Base-by-base conservation (phyloP, 2,329 filamentous ascomycete genomes). In the Hypoxylon sp. region DNA sequence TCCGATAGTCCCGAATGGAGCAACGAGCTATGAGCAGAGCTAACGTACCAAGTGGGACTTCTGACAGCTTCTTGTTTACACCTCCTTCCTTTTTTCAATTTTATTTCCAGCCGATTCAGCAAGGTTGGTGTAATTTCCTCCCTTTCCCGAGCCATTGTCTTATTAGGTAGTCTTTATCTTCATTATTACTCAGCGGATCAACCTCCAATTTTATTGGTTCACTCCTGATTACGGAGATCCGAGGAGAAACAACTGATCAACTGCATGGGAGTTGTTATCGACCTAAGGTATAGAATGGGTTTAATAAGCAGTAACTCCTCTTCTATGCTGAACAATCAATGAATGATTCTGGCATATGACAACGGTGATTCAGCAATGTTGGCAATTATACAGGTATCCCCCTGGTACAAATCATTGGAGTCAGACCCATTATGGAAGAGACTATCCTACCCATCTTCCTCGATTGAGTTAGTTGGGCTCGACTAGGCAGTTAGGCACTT, bases 201-300 rank as follows among this genome's bases (percentile, higher is more conserved):
- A 46, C 36, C 50, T 17, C 10, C 13, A 41, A 11, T 14, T 43
- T 38, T 21, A 43, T 43, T 43, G 38, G 38, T 21, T 11, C 36
- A 36, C 34, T 46, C 58, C 43, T 60, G 57, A 6, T 60, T 45
- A 41, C 52, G 50, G 50, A 46, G 58, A 57, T 52, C 36, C 34
- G 51, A 56, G 45, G 67, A 36, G 49, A 63, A n/a, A 23, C 13
- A 45, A 38, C 14, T 48, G 49, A 66, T 60, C 58, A 53, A 53
- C 38, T 7, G 3, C n/a, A 56, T 53, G 23, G 43, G 32, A 53
- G 21, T 14, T 41, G n/a, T 9, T 50, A 34, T 62, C 2, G 25
- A 10, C 2, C 19, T 23, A 5, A n/a, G n/a, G 5, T 23, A 23
- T 23, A 23, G 5, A 23, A 23, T 23, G 17, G 41, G 19, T 60